These are phyloP conservation scores for Oehlia diaphana DNA, from an alignment of 192 early-diverging fungal species.

Conservation along the genomic window DNA sequence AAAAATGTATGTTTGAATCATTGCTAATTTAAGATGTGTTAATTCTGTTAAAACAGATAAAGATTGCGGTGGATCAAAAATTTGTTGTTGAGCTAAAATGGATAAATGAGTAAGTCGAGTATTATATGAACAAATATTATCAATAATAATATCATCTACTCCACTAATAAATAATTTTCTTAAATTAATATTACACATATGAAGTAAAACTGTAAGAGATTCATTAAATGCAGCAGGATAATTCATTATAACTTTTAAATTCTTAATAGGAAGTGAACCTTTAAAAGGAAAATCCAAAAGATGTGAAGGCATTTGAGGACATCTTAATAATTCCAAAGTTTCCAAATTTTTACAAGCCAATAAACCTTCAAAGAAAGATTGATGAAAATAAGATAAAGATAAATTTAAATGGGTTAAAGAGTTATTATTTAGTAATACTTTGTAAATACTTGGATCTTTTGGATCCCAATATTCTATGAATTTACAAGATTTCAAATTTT, in stretches of 20 bases:
- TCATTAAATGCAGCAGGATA: background rate
- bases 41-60: background rate
- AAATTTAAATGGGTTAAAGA: background rate
- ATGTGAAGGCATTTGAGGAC: background rate
- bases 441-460: background rate
- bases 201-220: background rate
- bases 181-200: background rate
- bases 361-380: background rate
- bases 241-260: background rate
- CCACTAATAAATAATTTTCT: background rate
- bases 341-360: background rate
- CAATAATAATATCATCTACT: background rate
- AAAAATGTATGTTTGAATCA: background rate
- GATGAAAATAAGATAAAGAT: background rate
- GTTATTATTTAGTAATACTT: background rate
- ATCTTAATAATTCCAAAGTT: background rate
- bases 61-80: background rate
- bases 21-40: background rate
- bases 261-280: background rate
- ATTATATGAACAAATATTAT: background rate
- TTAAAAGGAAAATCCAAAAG: background rate
- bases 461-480: background rate
- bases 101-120: background rate
- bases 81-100: background rate
- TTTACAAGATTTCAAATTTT: background rate